These are phyloP conservation scores for Candida sojae DNA, from an alignment of 1,139 yeast genomes.

Conservation along the genomic window DNA sequence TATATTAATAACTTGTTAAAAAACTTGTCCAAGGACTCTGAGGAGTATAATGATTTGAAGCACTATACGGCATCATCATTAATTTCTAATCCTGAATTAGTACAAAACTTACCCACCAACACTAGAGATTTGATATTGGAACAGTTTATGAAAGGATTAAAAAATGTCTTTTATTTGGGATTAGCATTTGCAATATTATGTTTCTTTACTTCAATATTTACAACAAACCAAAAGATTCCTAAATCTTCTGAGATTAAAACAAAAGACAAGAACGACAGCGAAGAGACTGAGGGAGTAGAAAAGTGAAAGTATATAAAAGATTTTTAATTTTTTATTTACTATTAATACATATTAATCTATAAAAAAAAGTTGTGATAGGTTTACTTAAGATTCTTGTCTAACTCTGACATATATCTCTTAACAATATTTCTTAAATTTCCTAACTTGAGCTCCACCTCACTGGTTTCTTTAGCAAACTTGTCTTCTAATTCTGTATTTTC, in stretches of 20 bases:
- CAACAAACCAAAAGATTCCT: conserved; percentile 44
- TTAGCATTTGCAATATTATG: conserved; percentile 35
- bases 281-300: conserved; percentile 6
- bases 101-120: conserved; percentile 25
- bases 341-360: neutral
- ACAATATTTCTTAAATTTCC: conserved; percentile 57
- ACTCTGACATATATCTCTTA: conserved; percentile 26
- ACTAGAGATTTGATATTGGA: conserved; percentile 25
- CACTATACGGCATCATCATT: conserved; percentile 21
- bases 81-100: conserved; percentile 30
- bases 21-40: conserved; percentile 16
- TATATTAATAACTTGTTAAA: conserved; percentile 21
- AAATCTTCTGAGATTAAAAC: conserved; percentile 26
- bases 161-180: conserved; percentile 42
- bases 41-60: conserved; percentile 18
- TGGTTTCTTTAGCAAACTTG: conserved; percentile 55
- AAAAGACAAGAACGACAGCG: conserved; percentile 16
- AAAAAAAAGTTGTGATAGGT: neutral
- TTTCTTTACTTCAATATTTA: conserved; percentile 30
- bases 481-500: conserved; percentile 44
- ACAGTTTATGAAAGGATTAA: conserved; percentile 39
- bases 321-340: no score
- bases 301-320: no score
- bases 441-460: conserved; percentile 55
- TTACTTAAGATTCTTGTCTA: conserved; percentile 12